phyloP scores from a whole-genome alignment of 2,329 filamentous ascomycete species.

The Raffaelea albimanens region DNA sequence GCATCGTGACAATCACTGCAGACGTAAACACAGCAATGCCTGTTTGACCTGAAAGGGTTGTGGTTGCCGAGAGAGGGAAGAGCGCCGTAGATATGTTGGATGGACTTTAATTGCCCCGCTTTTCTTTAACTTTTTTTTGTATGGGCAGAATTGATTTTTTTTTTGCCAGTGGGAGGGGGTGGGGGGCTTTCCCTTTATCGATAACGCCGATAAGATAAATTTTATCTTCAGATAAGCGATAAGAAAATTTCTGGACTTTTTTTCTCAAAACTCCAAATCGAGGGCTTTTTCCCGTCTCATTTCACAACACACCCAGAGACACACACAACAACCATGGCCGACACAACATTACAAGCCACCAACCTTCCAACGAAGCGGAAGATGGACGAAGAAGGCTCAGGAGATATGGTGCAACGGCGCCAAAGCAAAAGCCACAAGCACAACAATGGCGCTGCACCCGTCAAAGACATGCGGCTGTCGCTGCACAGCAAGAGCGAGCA shows the following conservation, averaged over 20 bases:
- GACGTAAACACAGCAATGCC: too few species aligned
- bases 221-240: conserved; percentile 3
- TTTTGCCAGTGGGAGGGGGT: not conserved
- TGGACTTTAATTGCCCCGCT: not conserved
- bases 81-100: too few species aligned
- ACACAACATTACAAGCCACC: not conserved
- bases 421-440: not conserved
- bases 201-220: not conserved
- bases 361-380: not conserved
- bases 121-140: not conserved
- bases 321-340: conserved; percentile 4
- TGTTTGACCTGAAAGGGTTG: too few species aligned
- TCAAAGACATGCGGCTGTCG: conserved; percentile 40
- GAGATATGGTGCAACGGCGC: not conserved
- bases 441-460: conserved; percentile 41
- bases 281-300: too few species aligned
- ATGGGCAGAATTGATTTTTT: conserved; percentile 2
- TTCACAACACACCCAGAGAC: not conserved
- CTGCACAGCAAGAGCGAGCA: conserved; percentile 42
- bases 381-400: conserved; percentile 5
- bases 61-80: too few species aligned
- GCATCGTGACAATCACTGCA: conserved; percentile 2
- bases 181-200: not conserved
- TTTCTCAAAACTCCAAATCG: too few species aligned
- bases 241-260: conserved; percentile 4